Conservation (phyloP, 331 rosid species). For the Cydonia oblonga region DNA sequence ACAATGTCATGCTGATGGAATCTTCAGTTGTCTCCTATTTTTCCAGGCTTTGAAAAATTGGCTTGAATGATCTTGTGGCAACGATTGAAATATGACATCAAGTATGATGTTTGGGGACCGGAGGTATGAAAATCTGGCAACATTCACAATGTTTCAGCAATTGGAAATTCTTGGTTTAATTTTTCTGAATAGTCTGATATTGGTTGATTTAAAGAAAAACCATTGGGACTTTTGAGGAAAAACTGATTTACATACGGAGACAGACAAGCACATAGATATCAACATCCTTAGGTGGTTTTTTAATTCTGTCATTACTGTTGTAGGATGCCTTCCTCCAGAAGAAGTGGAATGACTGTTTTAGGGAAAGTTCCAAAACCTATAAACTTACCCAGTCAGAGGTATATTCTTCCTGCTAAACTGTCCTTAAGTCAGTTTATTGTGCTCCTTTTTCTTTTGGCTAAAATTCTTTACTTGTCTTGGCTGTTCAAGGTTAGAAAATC, state of each 20-base stretch:
- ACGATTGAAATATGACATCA: conserved; percentile 54
- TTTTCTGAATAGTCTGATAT: not conserved
- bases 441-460: conserved; percentile 19
- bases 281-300: not conserved
- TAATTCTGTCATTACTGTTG: conserved; percentile 10
- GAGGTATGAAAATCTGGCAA: conserved; percentile 35
- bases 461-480: conserved; percentile 9
- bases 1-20: not conserved
- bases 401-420: conserved; percentile 14
- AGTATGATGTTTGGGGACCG: conserved; percentile 78
- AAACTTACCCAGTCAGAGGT: conserved; percentile 97
- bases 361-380: conserved; percentile 97
- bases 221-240: not conserved
- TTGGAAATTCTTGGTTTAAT: not conserved
- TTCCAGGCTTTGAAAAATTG: conserved; percentile 42
- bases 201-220: not conserved
- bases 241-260: not conserved
- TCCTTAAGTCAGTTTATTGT: not conserved
- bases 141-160: not conserved
- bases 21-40: not conserved
- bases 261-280: not conserved
- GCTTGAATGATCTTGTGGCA: conserved; percentile 70
- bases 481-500: conserved; percentile 82
- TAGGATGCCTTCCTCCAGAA: conserved; percentile 77
- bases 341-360: conserved; percentile 83